phyloP scores from a whole-genome alignment of 2,329 filamentous ascomycete species.

The Dothistroma septosporum region DNA sequence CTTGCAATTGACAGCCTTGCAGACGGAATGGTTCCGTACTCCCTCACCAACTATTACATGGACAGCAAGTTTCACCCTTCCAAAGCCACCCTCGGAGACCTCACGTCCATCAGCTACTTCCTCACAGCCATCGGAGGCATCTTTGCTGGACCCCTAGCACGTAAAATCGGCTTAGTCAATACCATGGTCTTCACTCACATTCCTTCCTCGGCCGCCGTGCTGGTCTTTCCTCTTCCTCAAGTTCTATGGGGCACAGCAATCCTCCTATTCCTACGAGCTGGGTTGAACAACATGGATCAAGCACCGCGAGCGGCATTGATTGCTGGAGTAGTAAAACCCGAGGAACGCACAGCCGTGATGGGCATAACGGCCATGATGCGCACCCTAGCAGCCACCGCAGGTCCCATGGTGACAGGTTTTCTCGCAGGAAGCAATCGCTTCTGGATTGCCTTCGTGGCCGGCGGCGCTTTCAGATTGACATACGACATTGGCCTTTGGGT shows the following conservation, averaged over 20 bases:
- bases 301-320: slow-evolving; percentile 63
- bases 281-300: slow-evolving; percentile 67
- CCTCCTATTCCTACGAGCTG: slow-evolving; percentile 57
- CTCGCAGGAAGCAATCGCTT: slow-evolving; percentile 53
- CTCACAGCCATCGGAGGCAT: slow-evolving; percentile 43
- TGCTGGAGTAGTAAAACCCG: slow-evolving; percentile 60
- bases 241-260: slow-evolving; percentile 51
- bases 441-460: slow-evolving; percentile 60
- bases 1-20: slow-evolving; percentile 67
- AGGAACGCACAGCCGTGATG: slow-evolving; percentile 67
- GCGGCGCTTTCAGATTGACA: slow-evolving; percentile 50
- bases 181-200: slow-evolving; percentile 61
- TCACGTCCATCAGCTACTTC: slow-evolving; percentile 49
- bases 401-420: slow-evolving; percentile 54
- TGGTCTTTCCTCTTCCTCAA: slow-evolving; percentile 56
- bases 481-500: slow-evolving; percentile 59
- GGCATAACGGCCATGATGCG: slow-evolving; percentile 61
- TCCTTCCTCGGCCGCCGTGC: slow-evolving; percentile 58
- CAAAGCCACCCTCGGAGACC: slow-evolving; percentile 51
- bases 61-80: slow-evolving; percentile 52
- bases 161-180: slow-evolving; percentile 56
- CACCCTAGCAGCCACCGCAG: slow-evolving; percentile 55
- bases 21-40: slow-evolving; percentile 56
- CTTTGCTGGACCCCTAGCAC: slow-evolving; percentile 60
- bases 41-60: slow-evolving; percentile 54